A percentile compares a stretch with the other conserved stretches of the same genome.
Evolutionary conservation across 176 grass and related monocot genomes (phyloP).

Genomic region (Elymus sibiricus): DNA sequence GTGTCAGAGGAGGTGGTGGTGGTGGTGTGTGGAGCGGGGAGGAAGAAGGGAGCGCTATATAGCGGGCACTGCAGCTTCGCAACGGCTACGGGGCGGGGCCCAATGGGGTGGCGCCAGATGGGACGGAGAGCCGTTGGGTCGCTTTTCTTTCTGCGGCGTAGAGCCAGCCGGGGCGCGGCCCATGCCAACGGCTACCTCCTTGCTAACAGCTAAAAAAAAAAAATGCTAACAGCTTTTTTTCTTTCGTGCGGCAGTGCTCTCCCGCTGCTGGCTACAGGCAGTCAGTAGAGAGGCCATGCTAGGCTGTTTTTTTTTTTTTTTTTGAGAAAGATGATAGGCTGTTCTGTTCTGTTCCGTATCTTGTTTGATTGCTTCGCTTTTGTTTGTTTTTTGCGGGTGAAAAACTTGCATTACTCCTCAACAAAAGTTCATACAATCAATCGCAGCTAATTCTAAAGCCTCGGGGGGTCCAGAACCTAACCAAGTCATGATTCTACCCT

Average conservation of each 20-base stretch:
- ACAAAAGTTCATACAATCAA: too few relatives aligned
- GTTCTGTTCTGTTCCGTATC: too few relatives aligned
- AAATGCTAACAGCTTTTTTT: not conserved
- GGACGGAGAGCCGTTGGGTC: conserved; percentile 40
- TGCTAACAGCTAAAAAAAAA: not conserved
- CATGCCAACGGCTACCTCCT: conserved; percentile 39
- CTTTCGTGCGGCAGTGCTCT: not conserved
- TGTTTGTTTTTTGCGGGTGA: too few relatives aligned
- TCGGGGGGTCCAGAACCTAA: too few relatives aligned
- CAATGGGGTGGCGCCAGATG: conserved; percentile 32
- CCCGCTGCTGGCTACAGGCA: conserved; percentile 6
- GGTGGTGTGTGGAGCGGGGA: not conserved
- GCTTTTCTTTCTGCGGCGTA: not conserved
- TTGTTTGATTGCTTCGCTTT: not conserved
- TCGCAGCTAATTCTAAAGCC: too few relatives aligned
- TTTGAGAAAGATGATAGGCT: too few relatives aligned
- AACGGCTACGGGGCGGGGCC: conserved; percentile 29
- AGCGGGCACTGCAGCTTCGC: not conserved
- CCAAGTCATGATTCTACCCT: too few relatives aligned
- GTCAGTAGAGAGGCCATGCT: not conserved
- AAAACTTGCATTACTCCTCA: too few relatives aligned
- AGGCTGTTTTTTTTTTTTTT: not conserved
- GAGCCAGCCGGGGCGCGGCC: not conserved
- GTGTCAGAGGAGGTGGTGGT: not conserved
- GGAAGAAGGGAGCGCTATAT: conserved; percentile 26